A percentile compares a stretch with the other conserved stretches of the same genome.
Evolutionary conservation across 257 asterid genomes (phyloP).

Genomic region (Asclepias syriaca): DNA sequence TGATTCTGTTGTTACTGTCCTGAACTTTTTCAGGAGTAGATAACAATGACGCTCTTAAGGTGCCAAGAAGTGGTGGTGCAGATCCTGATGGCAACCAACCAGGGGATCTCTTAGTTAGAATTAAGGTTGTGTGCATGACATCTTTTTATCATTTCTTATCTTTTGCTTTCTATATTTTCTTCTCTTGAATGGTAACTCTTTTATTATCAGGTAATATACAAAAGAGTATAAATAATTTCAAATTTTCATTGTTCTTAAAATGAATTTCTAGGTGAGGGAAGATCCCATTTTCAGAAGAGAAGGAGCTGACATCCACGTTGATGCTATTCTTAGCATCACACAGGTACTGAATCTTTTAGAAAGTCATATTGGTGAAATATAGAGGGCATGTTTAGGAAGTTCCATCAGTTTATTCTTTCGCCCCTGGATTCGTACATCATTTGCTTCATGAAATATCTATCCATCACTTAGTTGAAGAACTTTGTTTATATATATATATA

Average conservation of each 20-base stretch:
- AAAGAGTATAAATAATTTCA: neutral
- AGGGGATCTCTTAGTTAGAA: conserved; percentile 70
- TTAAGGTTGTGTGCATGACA: conserved; percentile 53
- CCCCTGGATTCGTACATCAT: neutral
- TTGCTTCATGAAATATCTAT: neutral
- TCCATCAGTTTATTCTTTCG: neutral
- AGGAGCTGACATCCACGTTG: conserved; percentile 87
- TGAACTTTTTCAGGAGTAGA: conserved; percentile 63
- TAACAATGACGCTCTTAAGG: conserved; percentile 58
- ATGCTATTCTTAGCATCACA: conserved; percentile 74
- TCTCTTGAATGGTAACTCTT: neutral
- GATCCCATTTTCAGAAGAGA: conserved; percentile 96
- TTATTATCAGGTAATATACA: neutral
- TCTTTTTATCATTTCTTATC: neutral
- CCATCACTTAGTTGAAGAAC: neutral
- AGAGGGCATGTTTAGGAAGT: neutral
- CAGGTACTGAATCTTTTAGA: conserved; percentile 47
- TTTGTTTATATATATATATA: neutral
- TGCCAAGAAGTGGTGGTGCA: conserved; percentile 80
- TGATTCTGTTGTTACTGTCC: conserved; percentile 1
- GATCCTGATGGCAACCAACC: conserved; percentile 93
- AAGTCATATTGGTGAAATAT: neutral
- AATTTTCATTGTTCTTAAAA: conserved; percentile 12
- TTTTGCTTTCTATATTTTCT: conserved; percentile 2
- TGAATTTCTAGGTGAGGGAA: conserved; percentile 65